Percentiles rank a stretch among this genome's conserved stretches.
phyloP scores from a whole-genome alignment of 73 alveolate genomes.

The Effrenium voratum region DNA sequence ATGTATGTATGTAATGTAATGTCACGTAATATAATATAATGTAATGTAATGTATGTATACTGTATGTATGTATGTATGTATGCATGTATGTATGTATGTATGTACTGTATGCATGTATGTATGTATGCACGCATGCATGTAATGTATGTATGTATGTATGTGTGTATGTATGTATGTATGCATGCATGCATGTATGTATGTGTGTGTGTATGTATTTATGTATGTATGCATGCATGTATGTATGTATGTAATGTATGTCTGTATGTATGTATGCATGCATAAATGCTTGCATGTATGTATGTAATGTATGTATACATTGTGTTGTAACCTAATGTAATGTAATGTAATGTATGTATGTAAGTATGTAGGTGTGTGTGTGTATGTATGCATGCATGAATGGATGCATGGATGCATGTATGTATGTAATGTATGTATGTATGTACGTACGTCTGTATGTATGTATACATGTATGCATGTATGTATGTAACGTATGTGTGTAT shows the following conservation, averaged over 20 bases:
- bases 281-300: neutral
- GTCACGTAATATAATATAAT: neutral
- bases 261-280: neutral
- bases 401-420: neutral
- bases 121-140: neutral
- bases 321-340: neutral
- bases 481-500: neutral
- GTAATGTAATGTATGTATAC: neutral
- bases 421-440: neutral
- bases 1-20: neutral
- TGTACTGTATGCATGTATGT: neutral
- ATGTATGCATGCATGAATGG: neutral
- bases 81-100: neutral
- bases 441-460: neutral
- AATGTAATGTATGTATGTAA: conserved; percentile 15
- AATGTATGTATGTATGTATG: neutral
- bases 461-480: neutral
- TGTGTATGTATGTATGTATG: neutral
- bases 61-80: neutral
- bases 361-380: neutral
- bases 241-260: neutral
- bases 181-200: neutral
- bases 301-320: neutral
- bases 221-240: neutral
- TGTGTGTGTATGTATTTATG: too few relatives aligned